Evolutionary conservation across 108 stramenopile species (phyloP).

Genomic region (Ochromonas danica): DNA sequence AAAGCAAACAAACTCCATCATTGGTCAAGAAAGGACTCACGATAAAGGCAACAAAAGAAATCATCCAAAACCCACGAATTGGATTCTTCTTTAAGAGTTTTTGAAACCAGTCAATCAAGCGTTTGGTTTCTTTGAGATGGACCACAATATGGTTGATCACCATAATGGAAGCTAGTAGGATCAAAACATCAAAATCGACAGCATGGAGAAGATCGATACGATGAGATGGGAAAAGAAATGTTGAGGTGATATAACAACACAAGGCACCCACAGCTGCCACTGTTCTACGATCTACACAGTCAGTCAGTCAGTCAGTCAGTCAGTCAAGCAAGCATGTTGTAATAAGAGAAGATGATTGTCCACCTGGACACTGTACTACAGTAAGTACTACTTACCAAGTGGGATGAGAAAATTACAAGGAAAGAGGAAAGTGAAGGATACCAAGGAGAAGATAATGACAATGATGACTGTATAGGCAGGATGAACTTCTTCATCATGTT

Average conservation of each 20-base stretch:
- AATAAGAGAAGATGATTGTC: no score
- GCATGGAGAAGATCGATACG: slow-evolving; percentile 28
- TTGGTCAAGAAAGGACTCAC: slow-evolving; percentile 28
- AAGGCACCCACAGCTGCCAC: slow-evolving; percentile 2
- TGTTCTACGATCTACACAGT: slow-evolving; percentile 28
- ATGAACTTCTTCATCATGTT: no score
- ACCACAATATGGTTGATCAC: slow-evolving; percentile 28
- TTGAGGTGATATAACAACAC: slow-evolving; percentile 1
- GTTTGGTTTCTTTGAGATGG: slow-evolving; percentile 22
- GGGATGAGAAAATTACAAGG: slow-evolving; percentile 25
- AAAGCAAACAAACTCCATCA: slow-evolving; percentile 29
- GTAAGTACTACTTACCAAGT: not conserved
- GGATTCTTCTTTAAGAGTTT: not conserved
- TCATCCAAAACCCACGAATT: slow-evolving; percentile 27
- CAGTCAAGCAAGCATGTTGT: no score
- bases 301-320: no score
- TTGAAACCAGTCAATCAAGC: not conserved
- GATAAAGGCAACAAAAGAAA: slow-evolving; percentile 22
- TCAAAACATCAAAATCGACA: slow-evolving; percentile 33
- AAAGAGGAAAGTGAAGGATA: slow-evolving; percentile 35
- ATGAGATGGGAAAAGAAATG: slow-evolving; percentile 19
- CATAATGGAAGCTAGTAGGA: slow-evolving; percentile 30
- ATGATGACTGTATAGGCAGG: no score
- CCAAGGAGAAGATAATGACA: slow-evolving; percentile 29
- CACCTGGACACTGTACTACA: no score